A percentile compares a stretch with the other conserved stretches of the same genome.
Evolutionary conservation across 1,284 basidiomycete species (phyloP).

Genomic region (Ganoderma multipileum): DNA sequence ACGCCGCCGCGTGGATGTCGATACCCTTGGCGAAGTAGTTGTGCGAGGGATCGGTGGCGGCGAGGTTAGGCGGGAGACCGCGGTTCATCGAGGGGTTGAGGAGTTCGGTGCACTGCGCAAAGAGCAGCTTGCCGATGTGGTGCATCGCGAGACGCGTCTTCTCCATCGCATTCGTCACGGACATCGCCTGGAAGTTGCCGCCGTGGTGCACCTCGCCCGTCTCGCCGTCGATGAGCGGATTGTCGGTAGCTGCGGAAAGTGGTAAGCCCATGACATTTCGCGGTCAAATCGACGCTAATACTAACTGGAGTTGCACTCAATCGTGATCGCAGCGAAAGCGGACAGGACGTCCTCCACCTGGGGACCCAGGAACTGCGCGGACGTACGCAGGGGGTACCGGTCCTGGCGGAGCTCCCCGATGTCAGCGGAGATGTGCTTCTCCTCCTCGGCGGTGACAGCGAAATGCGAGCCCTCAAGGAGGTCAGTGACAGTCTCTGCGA

Average conservation of each 20-base stretch:
- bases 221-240: slow-evolving; percentile 75
- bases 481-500: slow-evolving; percentile 71
- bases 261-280: slow-evolving; percentile 9
- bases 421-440: slow-evolving; percentile 72
- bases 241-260: slow-evolving; percentile 66
- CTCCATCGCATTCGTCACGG: slow-evolving; percentile 89
- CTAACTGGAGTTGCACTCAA: slow-evolving; percentile 89
- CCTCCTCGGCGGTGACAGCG: slow-evolving; percentile 67
- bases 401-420: slow-evolving; percentile 77
- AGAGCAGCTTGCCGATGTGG: slow-evolving; percentile 85
- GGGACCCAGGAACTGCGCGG: slow-evolving; percentile 88
- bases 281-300: slow-evolving; percentile 21
- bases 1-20: slow-evolving; percentile 85
- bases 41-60: slow-evolving; percentile 83
- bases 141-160: slow-evolving; percentile 84
- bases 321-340: slow-evolving; percentile 67
- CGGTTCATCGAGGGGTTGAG: slow-evolving; percentile 85
- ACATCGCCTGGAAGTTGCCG: slow-evolving; percentile 90
- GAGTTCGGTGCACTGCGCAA: slow-evolving; percentile 85
- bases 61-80: slow-evolving; percentile 81
- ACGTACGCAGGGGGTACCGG: slow-evolving; percentile 79
- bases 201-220: slow-evolving; percentile 79
- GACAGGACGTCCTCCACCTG: slow-evolving; percentile 83
- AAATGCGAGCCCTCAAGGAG: slow-evolving; percentile 78
- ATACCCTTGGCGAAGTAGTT: slow-evolving; percentile 88